phyloP scores from a whole-genome alignment of 164 flowering plant genomes.

The Cinnamomum micranthum region DNA sequence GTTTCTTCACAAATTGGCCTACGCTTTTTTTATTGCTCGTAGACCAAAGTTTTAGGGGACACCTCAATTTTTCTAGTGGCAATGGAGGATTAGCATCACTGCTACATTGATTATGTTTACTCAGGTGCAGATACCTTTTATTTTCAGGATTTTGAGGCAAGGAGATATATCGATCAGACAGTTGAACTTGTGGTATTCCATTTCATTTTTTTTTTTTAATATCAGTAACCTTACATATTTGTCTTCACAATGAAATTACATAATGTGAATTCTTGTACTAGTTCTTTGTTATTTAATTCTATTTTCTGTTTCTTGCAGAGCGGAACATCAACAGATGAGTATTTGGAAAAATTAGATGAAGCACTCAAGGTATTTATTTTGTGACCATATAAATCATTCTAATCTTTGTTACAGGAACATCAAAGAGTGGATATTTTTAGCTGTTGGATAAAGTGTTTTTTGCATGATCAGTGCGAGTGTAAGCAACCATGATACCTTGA shows the following conservation, averaged over 20 bases:
- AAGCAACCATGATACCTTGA: no score
- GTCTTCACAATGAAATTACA: not conserved
- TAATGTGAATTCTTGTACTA: not conserved
- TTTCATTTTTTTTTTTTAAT: no score
- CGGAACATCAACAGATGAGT: conserved; percentile 73
- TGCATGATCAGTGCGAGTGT: no score
- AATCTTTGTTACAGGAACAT: no score
- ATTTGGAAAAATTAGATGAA: conserved; percentile 59
- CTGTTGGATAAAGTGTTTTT: no score
- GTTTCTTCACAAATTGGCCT: no score
- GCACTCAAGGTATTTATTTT: conserved; percentile 69
- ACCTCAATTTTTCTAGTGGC: not conserved
- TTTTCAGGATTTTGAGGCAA: conserved; percentile 69
- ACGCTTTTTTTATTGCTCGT: no score
- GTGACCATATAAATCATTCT: not conserved
- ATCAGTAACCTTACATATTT: no score
- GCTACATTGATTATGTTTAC: not conserved
- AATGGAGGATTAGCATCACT: not conserved
- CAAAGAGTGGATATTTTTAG: no score
- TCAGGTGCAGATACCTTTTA: not conserved
- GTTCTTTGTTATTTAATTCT: not conserved
- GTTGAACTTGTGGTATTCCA: conserved; percentile 70
- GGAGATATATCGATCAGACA: conserved; percentile 64
- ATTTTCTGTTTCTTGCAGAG: conserved; percentile 36
- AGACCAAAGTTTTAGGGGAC: not conserved